Evolutionary conservation across 805 yeast species (phyloP).

Genomic region (Teunomyces atbi): DNA sequence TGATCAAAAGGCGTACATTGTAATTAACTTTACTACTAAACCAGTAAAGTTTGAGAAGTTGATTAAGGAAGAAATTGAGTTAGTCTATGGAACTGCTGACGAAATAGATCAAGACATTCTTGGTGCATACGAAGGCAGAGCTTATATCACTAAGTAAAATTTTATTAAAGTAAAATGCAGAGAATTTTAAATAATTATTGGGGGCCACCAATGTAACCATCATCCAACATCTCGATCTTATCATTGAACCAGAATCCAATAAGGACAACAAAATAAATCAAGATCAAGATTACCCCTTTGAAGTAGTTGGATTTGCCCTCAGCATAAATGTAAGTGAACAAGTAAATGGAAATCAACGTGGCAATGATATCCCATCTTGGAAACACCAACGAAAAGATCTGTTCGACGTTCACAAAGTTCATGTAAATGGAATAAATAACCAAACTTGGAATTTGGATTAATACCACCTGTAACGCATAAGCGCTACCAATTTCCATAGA

Average conservation of each 20-base stretch:
- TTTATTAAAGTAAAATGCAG: neutral
- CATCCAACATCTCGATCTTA: conserved; percentile 32
- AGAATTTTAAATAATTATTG: neutral
- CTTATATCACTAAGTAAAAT: conserved; percentile 5
- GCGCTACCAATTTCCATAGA: conserved; percentile 99
- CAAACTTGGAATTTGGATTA: conserved; percentile 88
- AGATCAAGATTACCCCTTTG: conserved; percentile 85
- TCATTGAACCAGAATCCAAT: conserved; percentile 76
- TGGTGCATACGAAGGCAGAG: conserved; percentile 13
- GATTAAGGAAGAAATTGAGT: conserved; percentile 10
- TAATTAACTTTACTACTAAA: conserved; percentile 22
- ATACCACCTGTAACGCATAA: conserved; percentile 91
- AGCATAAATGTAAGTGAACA: conserved; percentile 91
- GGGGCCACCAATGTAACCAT: conserved; percentile 13
- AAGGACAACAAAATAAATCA: conserved; percentile 71
- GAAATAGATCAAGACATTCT: conserved; percentile 6
- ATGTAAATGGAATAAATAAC: conserved; percentile 66
- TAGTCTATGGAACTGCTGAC: conserved; percentile 10
- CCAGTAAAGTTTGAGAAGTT: conserved; percentile 8
- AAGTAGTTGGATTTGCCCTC: conserved; percentile 96
- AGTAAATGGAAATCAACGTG: conserved; percentile 75
- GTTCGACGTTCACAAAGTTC: conserved; percentile 40
- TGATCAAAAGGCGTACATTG: conserved; percentile 22
- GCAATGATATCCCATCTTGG: conserved; percentile 96
- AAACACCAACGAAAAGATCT: conserved; percentile 77